Percentiles rank a stretch among this genome's conserved stretches.
Evolutionary conservation across 2,329 filamentous ascomycete genomes (phyloP).

Genomic region (Leptographium wingfieldii): DNA sequence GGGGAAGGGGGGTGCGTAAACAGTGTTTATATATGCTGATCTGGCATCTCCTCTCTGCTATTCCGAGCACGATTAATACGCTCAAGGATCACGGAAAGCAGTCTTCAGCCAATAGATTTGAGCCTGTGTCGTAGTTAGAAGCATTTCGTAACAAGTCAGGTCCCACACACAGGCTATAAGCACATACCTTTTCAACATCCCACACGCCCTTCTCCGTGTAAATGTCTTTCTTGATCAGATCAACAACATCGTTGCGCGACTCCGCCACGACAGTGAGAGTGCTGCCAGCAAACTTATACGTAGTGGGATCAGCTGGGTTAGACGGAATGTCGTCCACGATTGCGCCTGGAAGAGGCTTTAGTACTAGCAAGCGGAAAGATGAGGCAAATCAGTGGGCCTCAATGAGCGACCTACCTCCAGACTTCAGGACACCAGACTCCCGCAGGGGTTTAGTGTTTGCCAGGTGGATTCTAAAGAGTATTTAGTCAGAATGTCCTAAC

Average conservation of each 20-base stretch:
- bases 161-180: not conserved
- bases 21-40: not conserved
- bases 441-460: constrained; percentile 37
- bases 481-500: not conserved
- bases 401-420: constrained; percentile 42
- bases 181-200: constrained; percentile 56
- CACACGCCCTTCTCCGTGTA: constrained; percentile 64
- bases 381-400: not conserved
- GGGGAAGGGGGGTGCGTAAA: not conserved
- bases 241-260: constrained; percentile 55
- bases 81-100: constrained; percentile 15
- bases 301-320: constrained; percentile 39
- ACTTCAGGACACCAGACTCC: constrained; percentile 45
- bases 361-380: not conserved
- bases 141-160: not conserved
- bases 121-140: constrained; percentile 8
- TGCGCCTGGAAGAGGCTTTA: constrained; percentile 36
- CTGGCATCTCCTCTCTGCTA: not conserved
- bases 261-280: constrained; percentile 55
- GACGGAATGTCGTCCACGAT: constrained; percentile 53
- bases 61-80: too few species aligned
- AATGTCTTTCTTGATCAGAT: constrained; percentile 56
- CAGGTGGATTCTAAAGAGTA: constrained; percentile 35
- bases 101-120: constrained; percentile 22
- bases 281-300: constrained; percentile 61